phyloP scores from a whole-genome alignment of 352 stramenopile species.

The Phytophthora parvispora region DNA sequence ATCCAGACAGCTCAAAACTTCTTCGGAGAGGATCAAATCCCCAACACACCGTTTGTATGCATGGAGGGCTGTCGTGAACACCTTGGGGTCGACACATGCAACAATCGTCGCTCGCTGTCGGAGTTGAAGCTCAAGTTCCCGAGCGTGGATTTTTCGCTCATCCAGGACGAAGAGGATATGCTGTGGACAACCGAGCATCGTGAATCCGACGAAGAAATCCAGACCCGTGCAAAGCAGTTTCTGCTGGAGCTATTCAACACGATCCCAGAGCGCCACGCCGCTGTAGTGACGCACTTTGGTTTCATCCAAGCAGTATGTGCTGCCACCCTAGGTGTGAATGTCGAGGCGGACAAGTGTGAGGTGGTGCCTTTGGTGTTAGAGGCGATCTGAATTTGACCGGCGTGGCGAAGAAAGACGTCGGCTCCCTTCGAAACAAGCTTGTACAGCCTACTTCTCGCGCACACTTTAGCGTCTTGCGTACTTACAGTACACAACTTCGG shows the following conservation, averaged over 20 bases:
- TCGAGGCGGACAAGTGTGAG: slow-evolving; percentile 57
- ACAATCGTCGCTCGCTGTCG: slow-evolving; percentile 61
- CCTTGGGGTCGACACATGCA: slow-evolving; percentile 71
- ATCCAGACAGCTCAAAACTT: slow-evolving; percentile 79
- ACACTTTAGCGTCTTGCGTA: no score
- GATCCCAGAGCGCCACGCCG: slow-evolving; percentile 64
- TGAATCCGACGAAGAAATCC: slow-evolving; percentile 69
- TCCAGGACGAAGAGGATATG: slow-evolving; percentile 60
- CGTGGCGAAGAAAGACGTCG: no score
- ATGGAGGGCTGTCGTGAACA: slow-evolving; percentile 74
- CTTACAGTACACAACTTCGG: no score
- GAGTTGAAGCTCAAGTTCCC: slow-evolving; percentile 65
- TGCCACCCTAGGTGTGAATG: slow-evolving; percentile 36
- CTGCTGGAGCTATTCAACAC: slow-evolving; percentile 58
- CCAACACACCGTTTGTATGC: slow-evolving; percentile 50
- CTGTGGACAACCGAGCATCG: slow-evolving; percentile 64
- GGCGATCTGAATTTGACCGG: slow-evolving; percentile 20
- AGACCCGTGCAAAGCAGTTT: slow-evolving; percentile 58
- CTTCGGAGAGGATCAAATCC: slow-evolving; percentile 46
- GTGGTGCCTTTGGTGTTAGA: slow-evolving; percentile 57
- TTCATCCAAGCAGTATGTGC: slow-evolving; percentile 75
- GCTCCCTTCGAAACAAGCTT: no score
- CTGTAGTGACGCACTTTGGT: slow-evolving; percentile 70
- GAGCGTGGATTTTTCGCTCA: slow-evolving; percentile 64
- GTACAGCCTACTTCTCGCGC: no score